These are phyloP conservation scores for Excoecaria cochinchinensis DNA, from an alignment of 345 rosid genomes.

Conservation along the genomic window DNA sequence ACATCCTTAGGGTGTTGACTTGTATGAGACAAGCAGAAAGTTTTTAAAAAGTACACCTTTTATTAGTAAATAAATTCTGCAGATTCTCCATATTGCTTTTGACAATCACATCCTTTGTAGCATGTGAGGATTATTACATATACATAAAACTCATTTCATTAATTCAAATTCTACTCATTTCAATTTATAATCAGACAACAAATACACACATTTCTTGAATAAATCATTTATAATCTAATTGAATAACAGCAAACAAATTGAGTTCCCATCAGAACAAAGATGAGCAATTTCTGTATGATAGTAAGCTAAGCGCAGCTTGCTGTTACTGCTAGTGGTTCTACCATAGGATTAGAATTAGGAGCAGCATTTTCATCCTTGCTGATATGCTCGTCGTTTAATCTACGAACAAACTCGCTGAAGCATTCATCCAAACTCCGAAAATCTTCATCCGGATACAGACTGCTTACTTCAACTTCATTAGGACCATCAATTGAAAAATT, in stretches of 20 bases:
- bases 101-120: neutral
- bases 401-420: slow-evolving; percentile 40
- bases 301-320: slow-evolving; percentile 24
- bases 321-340: slow-evolving; percentile 28
- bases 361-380: slow-evolving; percentile 15
- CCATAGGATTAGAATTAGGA: slow-evolving; percentile 23
- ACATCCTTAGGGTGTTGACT: no score
- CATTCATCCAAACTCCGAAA: slow-evolving; percentile 56
- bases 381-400: slow-evolving; percentile 23
- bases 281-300: neutral
- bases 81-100: neutral
- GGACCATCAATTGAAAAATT: slow-evolving; percentile 45
- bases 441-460: slow-evolving; percentile 49
- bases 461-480: slow-evolving; percentile 36
- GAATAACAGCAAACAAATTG: no score
- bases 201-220: no score
- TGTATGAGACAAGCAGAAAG: no score
- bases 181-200: no score
- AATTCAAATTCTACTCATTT: neutral
- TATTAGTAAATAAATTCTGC: neutral
- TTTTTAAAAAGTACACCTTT: neutral
- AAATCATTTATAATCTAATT: no score
- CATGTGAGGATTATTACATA: neutral
- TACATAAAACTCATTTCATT: neutral
- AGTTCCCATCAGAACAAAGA: neutral